Evolutionary conservation across 805 yeast species (phyloP).

Genomic region (Suhomyces prunicola): DNA sequence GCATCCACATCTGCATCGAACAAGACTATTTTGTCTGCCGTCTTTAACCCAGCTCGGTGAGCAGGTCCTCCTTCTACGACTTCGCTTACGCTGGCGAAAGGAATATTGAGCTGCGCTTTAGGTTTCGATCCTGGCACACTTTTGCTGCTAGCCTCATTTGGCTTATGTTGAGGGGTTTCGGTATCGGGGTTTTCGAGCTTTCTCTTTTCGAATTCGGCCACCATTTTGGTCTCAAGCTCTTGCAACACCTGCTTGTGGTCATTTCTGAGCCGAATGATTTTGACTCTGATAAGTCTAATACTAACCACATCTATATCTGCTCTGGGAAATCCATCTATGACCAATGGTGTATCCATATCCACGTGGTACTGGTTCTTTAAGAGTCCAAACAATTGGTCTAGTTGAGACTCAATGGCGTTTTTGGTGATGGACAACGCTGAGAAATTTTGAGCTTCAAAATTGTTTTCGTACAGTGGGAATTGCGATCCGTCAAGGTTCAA

Average conservation of each 20-base stretch:
- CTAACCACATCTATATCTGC: slow-evolving; percentile 74
- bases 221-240: slow-evolving; percentile 46
- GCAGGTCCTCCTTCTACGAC: slow-evolving; percentile 61
- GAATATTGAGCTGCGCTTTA: slow-evolving; percentile 15
- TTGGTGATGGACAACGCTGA: slow-evolving; percentile 29
- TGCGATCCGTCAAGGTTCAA: slow-evolving; percentile 24
- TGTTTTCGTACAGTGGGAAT: slow-evolving; percentile 18
- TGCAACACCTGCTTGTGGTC: slow-evolving; percentile 55
- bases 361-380: slow-evolving; percentile 44
- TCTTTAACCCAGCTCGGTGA: slow-evolving; percentile 44
- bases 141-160: not conserved
- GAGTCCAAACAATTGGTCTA: slow-evolving; percentile 35
- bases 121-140: not conserved
- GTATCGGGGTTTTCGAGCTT: not conserved
- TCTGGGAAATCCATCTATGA: slow-evolving; percentile 83
- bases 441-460: slow-evolving; percentile 15
- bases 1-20: slow-evolving; percentile 54
- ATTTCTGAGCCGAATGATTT: slow-evolving; percentile 65
- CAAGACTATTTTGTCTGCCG: slow-evolving; percentile 51
- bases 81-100: slow-evolving; percentile 55
- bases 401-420: slow-evolving; percentile 34
- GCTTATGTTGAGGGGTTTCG: not conserved
- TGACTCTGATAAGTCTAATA: slow-evolving; percentile 58
- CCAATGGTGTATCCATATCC: slow-evolving; percentile 62
- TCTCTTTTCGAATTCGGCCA: slow-evolving; percentile 35